Base-by-base conservation (phyloP, 345 rosid species). In the Populus davidiana region DNA sequence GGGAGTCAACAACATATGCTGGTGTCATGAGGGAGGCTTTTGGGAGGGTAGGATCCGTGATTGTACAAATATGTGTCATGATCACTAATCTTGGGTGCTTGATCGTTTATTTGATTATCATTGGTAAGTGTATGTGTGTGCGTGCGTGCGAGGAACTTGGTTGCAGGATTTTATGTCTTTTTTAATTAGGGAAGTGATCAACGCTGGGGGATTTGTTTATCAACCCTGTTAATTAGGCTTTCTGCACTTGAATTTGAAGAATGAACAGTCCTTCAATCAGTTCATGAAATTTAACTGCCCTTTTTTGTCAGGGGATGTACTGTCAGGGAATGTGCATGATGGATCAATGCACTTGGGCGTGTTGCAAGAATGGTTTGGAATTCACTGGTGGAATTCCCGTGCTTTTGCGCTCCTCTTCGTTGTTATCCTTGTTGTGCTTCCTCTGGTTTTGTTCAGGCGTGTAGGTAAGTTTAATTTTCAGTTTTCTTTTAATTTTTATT, bases 281-380 rank as follows among this genome's bases (percentile, higher is more conserved):
- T 14, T 75, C 38, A 18, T 63, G 44, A 41, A n/a, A 49, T 44
- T 36, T 25, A 36, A 35, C 33, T 39, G 2, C 8, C 21, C 0
- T n/a, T 61, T 59, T 59, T 13, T 56, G 3, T 49, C 83, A 96
- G 98, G 94, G 16, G 98, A 96, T 86, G 98, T 92, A 16, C 82
- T 93, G 0, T 90, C 94, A 0, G 99, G 99, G 70, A 92, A 75
- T 77, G 85, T 84, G 61, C 84, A 85, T 10, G 87, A 77, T 14
- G 93, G 90, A 67, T 65, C 86, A 4, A 77, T 85, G 43, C 97
- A 96, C 75, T 71, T 90, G 73, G 99, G 98, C 29, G 90, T 93
- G 29, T 75, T 96, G 85, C 97, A 90, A 77, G 90, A 88, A 87
- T 92, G 98, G 97, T 93, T 96, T 78, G 98, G 99, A 27, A 25